phyloP scores from a whole-genome alignment of 2,329 filamentous ascomycete genomes.

The Epicoccum nigrum region DNA sequence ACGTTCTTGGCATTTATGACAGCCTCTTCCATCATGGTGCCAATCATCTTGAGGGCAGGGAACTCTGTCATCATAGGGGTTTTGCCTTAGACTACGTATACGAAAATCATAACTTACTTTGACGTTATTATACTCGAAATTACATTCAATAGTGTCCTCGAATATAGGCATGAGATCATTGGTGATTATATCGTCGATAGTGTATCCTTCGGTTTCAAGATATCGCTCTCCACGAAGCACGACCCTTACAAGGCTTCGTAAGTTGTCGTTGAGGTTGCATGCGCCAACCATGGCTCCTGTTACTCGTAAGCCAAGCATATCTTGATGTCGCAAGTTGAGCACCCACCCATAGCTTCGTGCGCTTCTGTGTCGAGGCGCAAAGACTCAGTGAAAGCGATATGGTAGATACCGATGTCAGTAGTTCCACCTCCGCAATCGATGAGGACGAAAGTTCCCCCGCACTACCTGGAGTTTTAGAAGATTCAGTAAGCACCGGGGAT shows the following conservation, averaged over 20 bases:
- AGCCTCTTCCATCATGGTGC: slow-evolving; percentile 11
- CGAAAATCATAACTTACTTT: neutral
- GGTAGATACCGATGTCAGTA: slow-evolving; percentile 17
- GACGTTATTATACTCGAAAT: slow-evolving; percentile 4
- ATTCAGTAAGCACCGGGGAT: neutral
- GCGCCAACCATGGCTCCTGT: slow-evolving; percentile 12
- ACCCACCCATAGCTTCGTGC: slow-evolving; percentile 15
- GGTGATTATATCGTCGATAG: slow-evolving; percentile 13
- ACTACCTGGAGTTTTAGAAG: neutral
- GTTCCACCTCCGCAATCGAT: slow-evolving; percentile 26
- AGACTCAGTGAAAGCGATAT: slow-evolving; percentile 13
- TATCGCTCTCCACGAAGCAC: slow-evolving; percentile 10
- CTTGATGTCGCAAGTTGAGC: too few species aligned
- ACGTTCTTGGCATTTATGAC: slow-evolving; percentile 3
- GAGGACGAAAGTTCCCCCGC: slow-evolving; percentile 17
- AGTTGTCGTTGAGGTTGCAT: slow-evolving; percentile 12
- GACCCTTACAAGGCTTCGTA: neutral
- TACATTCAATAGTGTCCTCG: slow-evolving; percentile 14
- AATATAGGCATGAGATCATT: slow-evolving; percentile 20
- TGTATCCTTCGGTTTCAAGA: slow-evolving; percentile 1
- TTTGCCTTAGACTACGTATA: slow-evolving; percentile 8
- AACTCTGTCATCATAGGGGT: neutral
- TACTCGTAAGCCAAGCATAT: neutral
- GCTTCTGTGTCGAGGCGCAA: slow-evolving; percentile 18
- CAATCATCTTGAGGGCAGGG: slow-evolving; percentile 9